A percentile compares a stretch with the other conserved stretches of the same genome.
Evolutionary conservation across 257 asterid genomes (phyloP).

Genomic region (Solanum bulbocastanum): DNA sequence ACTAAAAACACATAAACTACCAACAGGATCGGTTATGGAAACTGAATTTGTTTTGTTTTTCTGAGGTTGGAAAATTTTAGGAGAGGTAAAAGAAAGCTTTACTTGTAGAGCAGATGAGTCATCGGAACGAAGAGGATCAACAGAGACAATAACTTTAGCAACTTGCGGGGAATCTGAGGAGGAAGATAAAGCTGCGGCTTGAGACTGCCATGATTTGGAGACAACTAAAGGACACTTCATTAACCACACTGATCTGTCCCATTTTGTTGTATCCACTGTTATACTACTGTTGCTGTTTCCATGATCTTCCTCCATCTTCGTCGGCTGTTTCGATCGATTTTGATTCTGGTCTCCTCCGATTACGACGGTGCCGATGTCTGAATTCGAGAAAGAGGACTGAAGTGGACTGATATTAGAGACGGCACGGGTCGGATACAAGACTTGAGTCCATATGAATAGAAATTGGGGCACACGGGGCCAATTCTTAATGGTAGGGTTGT

Average conservation of each 20-base stretch:
- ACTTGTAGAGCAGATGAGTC: slow-evolving; percentile 47
- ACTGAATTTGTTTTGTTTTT: background rate
- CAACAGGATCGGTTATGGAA: background rate
- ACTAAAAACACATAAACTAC: background rate
- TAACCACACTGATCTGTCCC: slow-evolving; percentile 75
- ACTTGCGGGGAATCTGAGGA: slow-evolving; percentile 43
- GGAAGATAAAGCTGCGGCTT: slow-evolving; percentile 30
- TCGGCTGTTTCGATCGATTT: background rate
- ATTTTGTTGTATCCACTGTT: slow-evolving; percentile 38
- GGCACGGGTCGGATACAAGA: background rate
- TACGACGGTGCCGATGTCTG: background rate
- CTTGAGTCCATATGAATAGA: background rate
- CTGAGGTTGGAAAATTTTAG: background rate
- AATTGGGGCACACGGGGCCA: background rate
- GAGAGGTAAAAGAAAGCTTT: background rate
- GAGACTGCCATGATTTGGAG: slow-evolving; percentile 76
- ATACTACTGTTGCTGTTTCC: slow-evolving; percentile 8
- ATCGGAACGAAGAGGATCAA: slow-evolving; percentile 62
- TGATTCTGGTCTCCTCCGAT: background rate
- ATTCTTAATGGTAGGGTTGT: background rate
- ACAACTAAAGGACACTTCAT: slow-evolving; percentile 90
- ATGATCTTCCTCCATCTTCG: slow-evolving; percentile 48
- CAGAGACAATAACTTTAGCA: slow-evolving; percentile 74
- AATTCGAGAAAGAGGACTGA: background rate
- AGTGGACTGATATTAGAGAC: background rate